A percentile compares a stretch with the other conserved stretches of the same genome.
phyloP scores from a whole-genome alignment of 768 basidiomycete species.

The Albatrellus ellisii region DNA sequence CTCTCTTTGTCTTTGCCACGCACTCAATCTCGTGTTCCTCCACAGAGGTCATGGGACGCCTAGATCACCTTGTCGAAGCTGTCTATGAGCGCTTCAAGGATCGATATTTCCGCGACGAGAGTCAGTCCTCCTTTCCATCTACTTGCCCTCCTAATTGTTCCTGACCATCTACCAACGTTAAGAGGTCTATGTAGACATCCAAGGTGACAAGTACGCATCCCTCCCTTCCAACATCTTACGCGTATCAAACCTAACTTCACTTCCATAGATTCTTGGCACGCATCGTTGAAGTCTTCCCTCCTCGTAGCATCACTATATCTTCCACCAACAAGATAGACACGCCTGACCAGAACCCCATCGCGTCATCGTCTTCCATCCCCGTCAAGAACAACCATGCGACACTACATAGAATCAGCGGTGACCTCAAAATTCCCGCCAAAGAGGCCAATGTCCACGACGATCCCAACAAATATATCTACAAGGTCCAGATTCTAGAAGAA shows the following conservation, averaged over 20 bases:
- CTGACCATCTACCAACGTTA: too few relatives aligned
- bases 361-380: conserved; percentile 27
- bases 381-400: conserved; percentile 27
- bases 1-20: conserved; percentile 6
- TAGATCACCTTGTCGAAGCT: conserved; percentile 90
- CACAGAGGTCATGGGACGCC: conserved; percentile 89
- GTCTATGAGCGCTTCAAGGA: conserved; percentile 96
- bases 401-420: conserved; percentile 59
- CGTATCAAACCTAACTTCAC: conserved; percentile 1
- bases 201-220: conserved; percentile 70
- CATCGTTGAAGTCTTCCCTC: conserved; percentile 67
- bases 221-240: conserved; percentile 8
- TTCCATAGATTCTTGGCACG: conserved; percentile 62
- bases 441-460: conserved; percentile 64
- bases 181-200: conserved; percentile 82
- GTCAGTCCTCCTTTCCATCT: conserved; percentile 31
- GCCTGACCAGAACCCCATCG: conserved; percentile 12
- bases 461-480: conserved; percentile 76
- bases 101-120: conserved; percentile 84
- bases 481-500: conserved; percentile 70
- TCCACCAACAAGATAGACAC: conserved; percentile 6
- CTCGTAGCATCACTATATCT: conserved; percentile 17
- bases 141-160: too few relatives aligned
- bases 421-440: conserved; percentile 64
- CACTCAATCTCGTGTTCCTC: conserved; percentile 7